Conservation (phyloP, 2,329 filamentous ascomycete species). For the Setomelanomma holmii region DNA sequence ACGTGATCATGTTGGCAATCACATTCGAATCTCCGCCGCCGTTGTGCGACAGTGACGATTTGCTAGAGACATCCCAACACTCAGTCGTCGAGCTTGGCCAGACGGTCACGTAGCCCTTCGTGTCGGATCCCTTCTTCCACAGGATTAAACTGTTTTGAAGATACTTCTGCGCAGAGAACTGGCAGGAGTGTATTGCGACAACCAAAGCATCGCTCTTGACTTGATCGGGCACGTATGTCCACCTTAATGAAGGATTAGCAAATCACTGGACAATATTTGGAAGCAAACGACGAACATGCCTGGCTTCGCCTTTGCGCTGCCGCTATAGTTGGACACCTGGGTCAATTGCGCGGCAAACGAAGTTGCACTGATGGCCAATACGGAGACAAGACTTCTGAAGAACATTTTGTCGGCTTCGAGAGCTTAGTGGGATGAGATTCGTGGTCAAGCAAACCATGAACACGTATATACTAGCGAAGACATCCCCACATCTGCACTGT, state of each 20-base stretch:
- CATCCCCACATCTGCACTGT: slow-evolving; percentile 7
- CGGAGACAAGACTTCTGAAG: slow-evolving; percentile 14
- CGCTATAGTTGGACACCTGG: slow-evolving; percentile 36
- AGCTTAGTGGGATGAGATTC: too few species aligned
- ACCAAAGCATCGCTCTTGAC: slow-evolving; percentile 37
- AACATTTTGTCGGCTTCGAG: too few species aligned
- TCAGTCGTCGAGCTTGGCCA: slow-evolving; percentile 41
- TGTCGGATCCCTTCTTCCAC: slow-evolving; percentile 39
- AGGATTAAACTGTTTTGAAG: slow-evolving; percentile 39
- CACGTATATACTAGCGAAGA: not conserved
- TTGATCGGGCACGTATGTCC: slow-evolving; percentile 37
- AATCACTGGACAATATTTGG: not conserved
- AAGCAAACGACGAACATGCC: slow-evolving; percentile 27
- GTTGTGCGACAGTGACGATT: slow-evolving; percentile 61
- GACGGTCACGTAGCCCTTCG: slow-evolving; percentile 39
- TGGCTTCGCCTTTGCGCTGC: slow-evolving; percentile 33
- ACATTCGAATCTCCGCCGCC: slow-evolving; percentile 64
- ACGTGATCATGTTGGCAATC: slow-evolving; percentile 67
- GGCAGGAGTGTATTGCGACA: slow-evolving; percentile 41
- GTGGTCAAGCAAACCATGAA: too few species aligned
- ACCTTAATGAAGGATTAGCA: slow-evolving; percentile 21
- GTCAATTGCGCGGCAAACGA: slow-evolving; percentile 34
- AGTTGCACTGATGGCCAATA: slow-evolving; percentile 15
- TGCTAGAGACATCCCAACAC: slow-evolving; percentile 68
- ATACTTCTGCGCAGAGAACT: slow-evolving; percentile 38